phyloP scores from a whole-genome alignment of 768 basidiomycete genomes.

The Leccinum broughii region DNA sequence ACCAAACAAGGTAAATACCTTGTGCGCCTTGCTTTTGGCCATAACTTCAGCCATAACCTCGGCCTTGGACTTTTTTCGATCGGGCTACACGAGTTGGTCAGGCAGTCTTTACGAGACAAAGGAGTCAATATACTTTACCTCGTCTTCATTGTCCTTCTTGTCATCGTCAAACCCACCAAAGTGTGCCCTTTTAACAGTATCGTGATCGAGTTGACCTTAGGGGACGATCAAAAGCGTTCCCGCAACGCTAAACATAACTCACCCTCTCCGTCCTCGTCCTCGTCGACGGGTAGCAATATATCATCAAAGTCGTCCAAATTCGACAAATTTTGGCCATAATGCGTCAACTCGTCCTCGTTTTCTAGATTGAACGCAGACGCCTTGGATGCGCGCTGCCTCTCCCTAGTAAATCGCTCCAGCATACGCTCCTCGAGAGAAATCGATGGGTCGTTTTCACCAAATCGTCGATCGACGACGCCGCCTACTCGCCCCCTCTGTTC shows the following conservation, averaged over 20 bases:
- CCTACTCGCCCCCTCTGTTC: conserved; percentile 80
- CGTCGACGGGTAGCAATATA: conserved; percentile 52
- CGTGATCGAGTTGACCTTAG: conserved; percentile 65
- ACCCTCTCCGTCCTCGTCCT: conserved; percentile 54
- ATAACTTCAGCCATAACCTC: conserved; percentile 99
- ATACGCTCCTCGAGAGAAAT: conserved; percentile 97
- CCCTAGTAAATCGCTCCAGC: conserved; percentile 92
- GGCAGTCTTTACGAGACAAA: neutral
- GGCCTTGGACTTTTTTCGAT: conserved; percentile 86
- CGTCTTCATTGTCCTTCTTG: conserved; percentile 51
- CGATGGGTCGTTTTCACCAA: conserved; percentile 92
- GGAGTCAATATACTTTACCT: conserved; percentile 36
- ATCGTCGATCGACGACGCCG: conserved; percentile 89
- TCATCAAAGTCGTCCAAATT: conserved; percentile 84
- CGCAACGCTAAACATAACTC: conserved; percentile 9
- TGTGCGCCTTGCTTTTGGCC: conserved; percentile 94
- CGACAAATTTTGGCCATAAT: conserved; percentile 87
- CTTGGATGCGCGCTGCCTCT: conserved; percentile 78
- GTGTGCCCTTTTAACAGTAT: conserved; percentile 67
- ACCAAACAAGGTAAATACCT: conserved; percentile 48
- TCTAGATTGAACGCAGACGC: conserved; percentile 85
- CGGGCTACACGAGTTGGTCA: conserved; percentile 49
- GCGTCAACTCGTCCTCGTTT: conserved; percentile 87
- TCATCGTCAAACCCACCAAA: conserved; percentile 88
- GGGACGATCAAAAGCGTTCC: conserved; percentile 4